Evolutionary conservation across 495 filamentous ascomycete genomes (phyloP).

Genomic region (Barbatosphaeria neglecta): DNA sequence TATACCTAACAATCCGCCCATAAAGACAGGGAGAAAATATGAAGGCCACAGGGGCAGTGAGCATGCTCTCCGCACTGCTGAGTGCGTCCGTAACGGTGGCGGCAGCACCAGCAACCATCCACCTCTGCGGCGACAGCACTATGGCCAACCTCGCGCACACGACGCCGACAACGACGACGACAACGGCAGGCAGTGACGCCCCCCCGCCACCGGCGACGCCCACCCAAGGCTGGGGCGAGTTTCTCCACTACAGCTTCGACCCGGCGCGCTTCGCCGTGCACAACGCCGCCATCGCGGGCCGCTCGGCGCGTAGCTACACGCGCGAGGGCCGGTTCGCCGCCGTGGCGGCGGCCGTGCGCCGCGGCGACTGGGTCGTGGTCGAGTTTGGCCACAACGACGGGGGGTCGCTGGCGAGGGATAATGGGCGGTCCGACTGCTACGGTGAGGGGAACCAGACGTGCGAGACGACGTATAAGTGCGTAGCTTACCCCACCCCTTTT

Average conservation of each 20-base stretch:
- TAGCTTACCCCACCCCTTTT: not conserved
- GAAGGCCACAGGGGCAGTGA: too few species aligned
- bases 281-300: slow-evolving; percentile 33
- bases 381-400: slow-evolving; percentile 40
- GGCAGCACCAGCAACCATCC: slow-evolving; percentile 22
- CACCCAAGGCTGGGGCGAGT: slow-evolving; percentile 27
- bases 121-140: slow-evolving; percentile 44
- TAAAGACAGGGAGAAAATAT: too few species aligned
- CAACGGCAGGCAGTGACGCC: too few species aligned
- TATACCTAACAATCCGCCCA: too few species aligned
- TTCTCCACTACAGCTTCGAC: slow-evolving; percentile 18
- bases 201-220: too few species aligned
- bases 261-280: slow-evolving; percentile 16
- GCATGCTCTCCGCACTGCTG: not conserved
- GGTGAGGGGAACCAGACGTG: slow-evolving; percentile 46
- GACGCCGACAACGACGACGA: slow-evolving; percentile 9
- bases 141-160: slow-evolving; percentile 35
- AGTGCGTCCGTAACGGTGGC: slow-evolving; percentile 3
- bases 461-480: slow-evolving; percentile 23
- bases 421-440: slow-evolving; percentile 46
- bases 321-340: slow-evolving; percentile 31
- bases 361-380: slow-evolving; percentile 37
- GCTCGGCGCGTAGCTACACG: slow-evolving; percentile 32
- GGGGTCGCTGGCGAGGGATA: slow-evolving; percentile 24
- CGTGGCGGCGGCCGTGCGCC: slow-evolving; percentile 19